Evolutionary conservation across 2,329 filamentous ascomycete genomes (phyloP).

Genomic region (Blastomyces parvus): DNA sequence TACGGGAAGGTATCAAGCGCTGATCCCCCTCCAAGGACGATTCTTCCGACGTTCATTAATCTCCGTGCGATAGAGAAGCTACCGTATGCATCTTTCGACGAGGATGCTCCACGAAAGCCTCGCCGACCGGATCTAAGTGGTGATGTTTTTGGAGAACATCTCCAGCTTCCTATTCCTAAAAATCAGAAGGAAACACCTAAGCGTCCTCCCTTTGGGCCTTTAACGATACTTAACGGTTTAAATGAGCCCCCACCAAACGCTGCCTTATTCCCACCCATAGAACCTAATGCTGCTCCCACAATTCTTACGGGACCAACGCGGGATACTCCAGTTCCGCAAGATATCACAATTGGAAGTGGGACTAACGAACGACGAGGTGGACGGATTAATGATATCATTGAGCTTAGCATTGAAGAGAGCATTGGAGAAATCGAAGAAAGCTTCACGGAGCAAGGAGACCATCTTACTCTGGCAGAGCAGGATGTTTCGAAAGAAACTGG

Average conservation of each 20-base stretch:
- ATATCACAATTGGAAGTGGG: neutral
- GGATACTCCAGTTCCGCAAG: conserved; percentile 15
- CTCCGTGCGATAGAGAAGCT: conserved; percentile 39
- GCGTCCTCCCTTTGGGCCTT: conserved; percentile 35
- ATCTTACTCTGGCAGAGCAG: neutral
- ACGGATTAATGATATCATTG: conserved; percentile 29
- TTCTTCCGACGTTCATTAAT: conserved; percentile 40
- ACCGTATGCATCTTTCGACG: conserved; percentile 34
- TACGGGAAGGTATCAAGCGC: conserved; percentile 24
- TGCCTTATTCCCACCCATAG: conserved; percentile 52
- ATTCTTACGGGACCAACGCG: conserved; percentile 30
- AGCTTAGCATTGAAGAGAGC: conserved; percentile 20
- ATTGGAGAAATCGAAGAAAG: conserved; percentile 13
- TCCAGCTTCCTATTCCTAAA: conserved; percentile 41
- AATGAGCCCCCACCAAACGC: conserved; percentile 56
- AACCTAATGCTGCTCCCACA: conserved; percentile 37
- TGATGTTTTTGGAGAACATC: conserved; percentile 36
- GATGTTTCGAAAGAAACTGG: neutral
- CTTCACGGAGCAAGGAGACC: neutral
- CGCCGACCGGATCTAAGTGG: conserved; percentile 34
- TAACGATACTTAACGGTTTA: conserved; percentile 48
- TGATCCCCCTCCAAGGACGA: conserved; percentile 33
- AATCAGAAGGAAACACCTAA: conserved; percentile 36
- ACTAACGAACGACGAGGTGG: conserved; percentile 25
- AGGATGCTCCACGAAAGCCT: conserved; percentile 34